Evolutionary conservation across 352 stramenopile species (phyloP), one percentile per base, ranked within the genome.

Genomic region (Globisporangium perplexum): DNA sequence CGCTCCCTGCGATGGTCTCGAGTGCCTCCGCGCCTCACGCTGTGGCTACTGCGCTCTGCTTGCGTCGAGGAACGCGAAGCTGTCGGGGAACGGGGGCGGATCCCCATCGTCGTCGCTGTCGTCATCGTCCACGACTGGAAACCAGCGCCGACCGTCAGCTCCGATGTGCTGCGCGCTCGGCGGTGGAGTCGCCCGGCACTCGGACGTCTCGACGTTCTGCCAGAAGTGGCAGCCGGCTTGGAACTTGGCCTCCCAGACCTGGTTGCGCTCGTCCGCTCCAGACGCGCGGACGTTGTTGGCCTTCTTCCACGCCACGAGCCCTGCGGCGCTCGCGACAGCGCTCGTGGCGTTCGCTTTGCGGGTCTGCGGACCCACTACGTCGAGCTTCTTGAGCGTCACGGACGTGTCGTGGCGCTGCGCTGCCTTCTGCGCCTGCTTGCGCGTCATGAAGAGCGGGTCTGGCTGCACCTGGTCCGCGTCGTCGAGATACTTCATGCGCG

Each of bases 141-240:
- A 24, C 38, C 38, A 50, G 28, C 22, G 36, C 2, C 0, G 7
- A 11, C 17, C 36, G 36, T 43, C 36, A 8, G 2, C 22, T 31
- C 22, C 39, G 10, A 48, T 53, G 26, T 54, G 48, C 23, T 56
- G 53, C 17, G 41, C 65, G 43, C 38, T 54, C 0, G 48, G 36
- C 5, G 71, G 71, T 1, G 66, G 33, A 7, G 46, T 45, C 1
- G 67, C 53, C 43, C 71, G 62, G 46, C 77, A 90, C 56, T 90
- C 79, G 35, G 69, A 62, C 1, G 77, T 90, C 60, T 88, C 79
- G 48, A 76, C 35, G 54, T 77, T 88, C 50, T 90, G 72, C 67
- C 77, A 93, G 50, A 89, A 88, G 62, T 87, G 76, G 26, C 79
- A 90, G 1, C 77, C 83, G 7, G 79, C 83, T 57, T 90, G 79